Base-by-base conservation (phyloP, 176 grass and related monocot species). In the Alopecurus myosuroides region DNA sequence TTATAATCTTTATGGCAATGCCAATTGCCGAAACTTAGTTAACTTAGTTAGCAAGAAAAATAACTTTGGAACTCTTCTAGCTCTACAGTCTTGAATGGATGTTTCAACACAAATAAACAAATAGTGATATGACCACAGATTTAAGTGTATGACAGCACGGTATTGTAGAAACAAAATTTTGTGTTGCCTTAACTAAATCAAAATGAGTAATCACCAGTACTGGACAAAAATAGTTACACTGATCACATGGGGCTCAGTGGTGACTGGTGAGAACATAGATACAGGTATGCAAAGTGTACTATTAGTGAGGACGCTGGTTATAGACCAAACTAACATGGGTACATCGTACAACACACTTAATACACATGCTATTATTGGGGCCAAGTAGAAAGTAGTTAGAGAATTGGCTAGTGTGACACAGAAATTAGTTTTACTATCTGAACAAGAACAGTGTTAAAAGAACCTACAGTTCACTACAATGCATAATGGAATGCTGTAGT, bases 381-480 rank as follows among this genome's bases (percentile, higher is more conserved):
- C 22, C 61, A 49, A 7, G 15, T 72, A 72, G 19, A 37, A 68
- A 83, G 73, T 29, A 39, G 78, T 55, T 12, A 4, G 12, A 85
- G 22, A 66, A 45, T 36, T 31, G 40, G 40, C 15, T 70, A 49
- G 53, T 7, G 19, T 70, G 37, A 50, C 69, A 69, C 13, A 44
- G 4, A 3, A 29, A 51, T 30, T 9, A 18, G n/a, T 70, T 31
- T 40, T 6, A 75, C 49, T 14, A 31, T 75, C 17, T 68, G 48
- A 56, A 76, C 28, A 84, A 81, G 4, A 83, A 46, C 26, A 45
- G 26, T 18, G 70, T 28, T 49, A 70, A 39, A 85, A 77, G 23
- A 50, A 63, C 55, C 28, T 60, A 39, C 6, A 45, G 19, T 63
- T 78, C 26, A 81, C 11, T 46, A 48, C 70, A 74, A 74, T 10